Evolutionary conservation across 495 filamentous ascomycete genomes (phyloP).

Genomic region (Oidiodendron maius): DNA sequence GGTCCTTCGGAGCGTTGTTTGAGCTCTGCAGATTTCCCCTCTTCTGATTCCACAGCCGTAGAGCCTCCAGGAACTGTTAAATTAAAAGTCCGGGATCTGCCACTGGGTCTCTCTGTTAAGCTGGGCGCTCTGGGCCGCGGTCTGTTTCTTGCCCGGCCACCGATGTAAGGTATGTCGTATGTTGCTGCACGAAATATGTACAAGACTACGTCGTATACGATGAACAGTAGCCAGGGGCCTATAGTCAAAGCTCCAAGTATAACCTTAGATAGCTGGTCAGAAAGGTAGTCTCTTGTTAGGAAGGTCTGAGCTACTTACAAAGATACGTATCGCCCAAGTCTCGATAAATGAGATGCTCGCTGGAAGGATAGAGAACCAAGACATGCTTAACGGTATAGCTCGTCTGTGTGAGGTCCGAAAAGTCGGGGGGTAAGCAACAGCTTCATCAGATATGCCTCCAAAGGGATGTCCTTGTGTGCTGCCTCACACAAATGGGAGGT

Average conservation of each 20-base stretch:
- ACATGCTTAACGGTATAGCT: no score
- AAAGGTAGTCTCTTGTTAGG: background rate
- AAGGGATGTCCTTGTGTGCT: no score
- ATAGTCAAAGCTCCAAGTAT: constrained; percentile 59
- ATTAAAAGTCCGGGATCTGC: constrained; percentile 45
- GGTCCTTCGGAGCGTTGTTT: constrained; percentile 14
- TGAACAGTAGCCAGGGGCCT: constrained; percentile 57
- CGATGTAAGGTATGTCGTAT: constrained; percentile 56
- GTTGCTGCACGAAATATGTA: constrained; percentile 55
- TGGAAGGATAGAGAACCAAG: constrained; percentile 62
- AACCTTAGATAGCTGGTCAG: constrained; percentile 36
- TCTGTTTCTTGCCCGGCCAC: constrained; percentile 57
- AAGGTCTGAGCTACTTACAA: constrained; percentile 40
- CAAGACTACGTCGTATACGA: constrained; percentile 62
- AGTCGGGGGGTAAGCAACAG: no score
- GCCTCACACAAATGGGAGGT: no score
- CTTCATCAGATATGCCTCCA: no score
- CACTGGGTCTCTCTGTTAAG: constrained; percentile 53
- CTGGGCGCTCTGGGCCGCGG: constrained; percentile 59
- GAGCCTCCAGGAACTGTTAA: constrained; percentile 24
- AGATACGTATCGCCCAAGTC: constrained; percentile 56
- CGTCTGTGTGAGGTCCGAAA: no score
- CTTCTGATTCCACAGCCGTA: constrained; percentile 5
- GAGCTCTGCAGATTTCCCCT: constrained; percentile 10
- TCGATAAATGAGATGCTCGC: constrained; percentile 49